Percentiles rank a stretch among this genome's conserved stretches.
phyloP scores from a whole-genome alignment of 768 basidiomycete species.

The Mycena albidolilacea region DNA sequence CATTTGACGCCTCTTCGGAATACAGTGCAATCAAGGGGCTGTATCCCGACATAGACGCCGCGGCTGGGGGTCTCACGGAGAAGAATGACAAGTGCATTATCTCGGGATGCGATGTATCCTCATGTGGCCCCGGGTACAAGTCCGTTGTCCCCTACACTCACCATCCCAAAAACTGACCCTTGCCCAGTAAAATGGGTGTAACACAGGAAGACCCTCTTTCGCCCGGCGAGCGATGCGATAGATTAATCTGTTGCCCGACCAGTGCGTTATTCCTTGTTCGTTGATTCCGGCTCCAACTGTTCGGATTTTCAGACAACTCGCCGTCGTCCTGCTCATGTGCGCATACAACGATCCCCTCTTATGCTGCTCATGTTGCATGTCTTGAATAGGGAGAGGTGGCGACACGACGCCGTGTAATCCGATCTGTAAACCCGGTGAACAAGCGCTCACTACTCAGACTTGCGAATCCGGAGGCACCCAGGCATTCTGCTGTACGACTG shows the following conservation, averaged over 20 bases:
- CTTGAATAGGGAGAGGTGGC: conserved; percentile 15
- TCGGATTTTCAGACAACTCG: conserved; percentile 15
- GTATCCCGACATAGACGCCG: conserved; percentile 31
- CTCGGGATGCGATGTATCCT: conserved; percentile 4
- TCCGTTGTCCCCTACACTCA: neutral
- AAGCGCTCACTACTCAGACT: conserved; percentile 10
- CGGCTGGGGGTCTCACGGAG: neutral
- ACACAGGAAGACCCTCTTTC: conserved; percentile 21
- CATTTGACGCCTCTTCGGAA: neutral
- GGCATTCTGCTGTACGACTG: conserved; percentile 16
- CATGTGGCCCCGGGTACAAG: conserved; percentile 19
- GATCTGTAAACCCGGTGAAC: conserved; percentile 7
- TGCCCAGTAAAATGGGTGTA: conserved; percentile 9
- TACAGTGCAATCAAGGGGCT: conserved; percentile 11
- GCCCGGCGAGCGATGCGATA: conserved; percentile 10
- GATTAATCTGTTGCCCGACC: conserved; percentile 16
- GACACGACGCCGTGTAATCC: conserved; percentile 20
- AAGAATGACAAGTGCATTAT: conserved; percentile 30
- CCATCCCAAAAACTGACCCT: too few relatives aligned
- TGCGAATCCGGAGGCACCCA: conserved; percentile 18
- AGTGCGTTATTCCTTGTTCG: neutral
- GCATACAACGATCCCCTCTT: neutral
- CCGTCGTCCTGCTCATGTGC: conserved; percentile 19
- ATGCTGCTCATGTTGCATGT: neutral
- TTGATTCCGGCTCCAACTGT: neutral